Evolutionary conservation across 2,329 filamentous ascomycete genomes (phyloP).

Genomic region (Alternaria brassicae): DNA sequence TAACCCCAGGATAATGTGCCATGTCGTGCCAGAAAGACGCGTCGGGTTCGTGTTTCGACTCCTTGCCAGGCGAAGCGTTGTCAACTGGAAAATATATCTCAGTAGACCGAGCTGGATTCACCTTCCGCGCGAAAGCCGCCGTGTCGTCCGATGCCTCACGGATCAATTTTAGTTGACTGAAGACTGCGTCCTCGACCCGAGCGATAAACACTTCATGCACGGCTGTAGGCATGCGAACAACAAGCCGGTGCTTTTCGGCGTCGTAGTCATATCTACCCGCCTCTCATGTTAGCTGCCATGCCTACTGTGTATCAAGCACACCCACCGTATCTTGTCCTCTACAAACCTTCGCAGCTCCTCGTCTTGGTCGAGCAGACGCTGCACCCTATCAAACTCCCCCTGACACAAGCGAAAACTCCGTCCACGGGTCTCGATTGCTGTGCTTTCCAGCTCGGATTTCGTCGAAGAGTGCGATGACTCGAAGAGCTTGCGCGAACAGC

Average conservation of each 20-base stretch:
- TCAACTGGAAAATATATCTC: conserved; percentile 19
- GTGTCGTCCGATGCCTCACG: conserved; percentile 17
- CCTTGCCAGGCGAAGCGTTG: conserved; percentile 5
- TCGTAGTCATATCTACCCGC: conserved; percentile 30
- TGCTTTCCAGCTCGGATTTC: conserved; percentile 24
- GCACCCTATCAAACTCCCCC: conserved; percentile 27
- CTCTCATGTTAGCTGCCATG: conserved; percentile 11
- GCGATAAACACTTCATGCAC: conserved; percentile 30
- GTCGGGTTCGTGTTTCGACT: conserved; percentile 33
- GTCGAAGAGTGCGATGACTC: conserved; percentile 29
- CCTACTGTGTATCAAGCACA: conserved; percentile 5
- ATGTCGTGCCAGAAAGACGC: conserved; percentile 30
- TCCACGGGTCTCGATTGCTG: conserved; percentile 15
- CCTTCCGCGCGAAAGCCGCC: conserved; percentile 31
- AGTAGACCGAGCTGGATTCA: conserved; percentile 23
- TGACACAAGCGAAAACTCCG: conserved; percentile 23
- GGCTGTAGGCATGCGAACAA: conserved; percentile 30
- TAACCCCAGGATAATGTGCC: conserved; percentile 31
- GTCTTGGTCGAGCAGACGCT: conserved; percentile 20
- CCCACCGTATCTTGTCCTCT: conserved; percentile 26
- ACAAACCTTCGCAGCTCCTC: conserved; percentile 21
- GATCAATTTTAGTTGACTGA: conserved; percentile 28
- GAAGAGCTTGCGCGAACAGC: conserved; percentile 17
- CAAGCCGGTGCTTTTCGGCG: conserved; percentile 12
- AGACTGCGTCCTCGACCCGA: conserved; percentile 27